phyloP scores from a whole-genome alignment of 2,329 filamentous ascomycete genomes.

The Colletotrichum melonis region DNA sequence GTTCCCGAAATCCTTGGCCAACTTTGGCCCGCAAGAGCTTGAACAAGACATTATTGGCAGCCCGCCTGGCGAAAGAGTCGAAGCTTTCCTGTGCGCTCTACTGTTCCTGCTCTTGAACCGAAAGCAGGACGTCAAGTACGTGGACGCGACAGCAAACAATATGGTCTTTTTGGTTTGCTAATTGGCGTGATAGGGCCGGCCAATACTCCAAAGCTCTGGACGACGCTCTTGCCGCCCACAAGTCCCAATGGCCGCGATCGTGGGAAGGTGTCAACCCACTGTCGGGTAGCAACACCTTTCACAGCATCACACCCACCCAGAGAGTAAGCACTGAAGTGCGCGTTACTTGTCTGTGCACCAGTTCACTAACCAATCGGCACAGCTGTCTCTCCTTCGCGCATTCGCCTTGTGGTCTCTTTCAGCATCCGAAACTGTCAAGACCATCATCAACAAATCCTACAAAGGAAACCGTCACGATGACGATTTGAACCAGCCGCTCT shows the following conservation, averaged over 20 bases:
- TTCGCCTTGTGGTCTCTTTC: slow-evolving; percentile 90
- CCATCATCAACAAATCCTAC: slow-evolving; percentile 87
- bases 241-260: slow-evolving; percentile 85
- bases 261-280: slow-evolving; percentile 90
- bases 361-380: slow-evolving; percentile 33
- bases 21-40: slow-evolving; percentile 95
- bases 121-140: slow-evolving; percentile 99
- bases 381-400: slow-evolving; percentile 87
- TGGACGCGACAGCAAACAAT: slow-evolving; percentile 4
- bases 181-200: slow-evolving; percentile 71
- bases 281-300: slow-evolving; percentile 82
- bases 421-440: slow-evolving; percentile 85
- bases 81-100: slow-evolving; percentile 89
- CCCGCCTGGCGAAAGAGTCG: slow-evolving; percentile 84
- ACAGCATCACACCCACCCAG: slow-evolving; percentile 82
- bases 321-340: slow-evolving; percentile 67
- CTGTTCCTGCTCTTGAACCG: slow-evolving; percentile 91
- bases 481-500: slow-evolving; percentile 84
- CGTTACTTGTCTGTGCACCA: not conserved
- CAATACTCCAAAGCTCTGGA: slow-evolving; percentile 95
- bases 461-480: slow-evolving; percentile 87
- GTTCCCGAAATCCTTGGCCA: slow-evolving; percentile 86
- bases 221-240: slow-evolving; percentile 88
- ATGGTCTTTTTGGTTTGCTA: slow-evolving; percentile 4
- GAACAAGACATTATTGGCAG: slow-evolving; percentile 85